A percentile compares a stretch with the other conserved stretches of the same genome.
Evolutionary conservation across 2,329 filamentous ascomycete genomes (phyloP).

Genomic region (Talaromyces sp.): DNA sequence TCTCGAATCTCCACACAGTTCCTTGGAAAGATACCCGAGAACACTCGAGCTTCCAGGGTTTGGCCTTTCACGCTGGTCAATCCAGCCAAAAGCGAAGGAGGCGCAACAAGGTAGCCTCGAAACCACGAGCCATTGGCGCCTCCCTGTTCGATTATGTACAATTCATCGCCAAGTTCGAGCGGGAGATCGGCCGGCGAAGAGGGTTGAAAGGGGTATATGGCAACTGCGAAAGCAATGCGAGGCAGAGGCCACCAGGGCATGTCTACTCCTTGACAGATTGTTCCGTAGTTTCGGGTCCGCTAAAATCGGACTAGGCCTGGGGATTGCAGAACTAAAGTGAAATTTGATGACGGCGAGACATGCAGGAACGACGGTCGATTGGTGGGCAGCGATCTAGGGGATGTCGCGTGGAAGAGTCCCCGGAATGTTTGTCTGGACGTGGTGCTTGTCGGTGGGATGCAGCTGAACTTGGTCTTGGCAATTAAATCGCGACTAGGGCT

Average conservation of each 20-base stretch:
- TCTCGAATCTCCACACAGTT: slow-evolving; percentile 94
- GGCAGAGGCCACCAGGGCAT: slow-evolving; percentile 98
- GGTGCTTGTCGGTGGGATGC: not conserved
- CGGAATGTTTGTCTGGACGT: not conserved
- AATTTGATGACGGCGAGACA: slow-evolving; percentile 10
- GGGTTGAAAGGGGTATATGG: slow-evolving; percentile 87
- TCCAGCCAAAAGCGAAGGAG: slow-evolving; percentile 85
- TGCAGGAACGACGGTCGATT: slow-evolving; percentile 12
- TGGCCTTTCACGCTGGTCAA: slow-evolving; percentile 87
- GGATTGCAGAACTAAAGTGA: not conserved
- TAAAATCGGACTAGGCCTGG: not conserved
- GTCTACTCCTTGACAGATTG: slow-evolving; percentile 24
- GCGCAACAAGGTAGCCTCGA: slow-evolving; percentile 89
- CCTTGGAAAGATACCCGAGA: slow-evolving; percentile 95
- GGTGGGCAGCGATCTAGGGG: slow-evolving; percentile 1
- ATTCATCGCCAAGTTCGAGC: slow-evolving; percentile 93
- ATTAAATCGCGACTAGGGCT: not conserved
- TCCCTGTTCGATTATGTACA: slow-evolving; percentile 98
- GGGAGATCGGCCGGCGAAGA: slow-evolving; percentile 84
- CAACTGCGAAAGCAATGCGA: slow-evolving; percentile 95
- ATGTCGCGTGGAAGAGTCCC: slow-evolving; percentile 11
- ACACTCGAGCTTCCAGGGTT: slow-evolving; percentile 90
- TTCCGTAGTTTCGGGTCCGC: slow-evolving; percentile 7
- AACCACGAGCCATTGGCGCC: slow-evolving; percentile 81
- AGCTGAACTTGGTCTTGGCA: slow-evolving; percentile 7